A percentile compares a stretch with the other conserved stretches of the same genome.
phyloP scores from a whole-genome alignment of 1,284 basidiomycete genomes.

The Ganoderma multipileum region DNA sequence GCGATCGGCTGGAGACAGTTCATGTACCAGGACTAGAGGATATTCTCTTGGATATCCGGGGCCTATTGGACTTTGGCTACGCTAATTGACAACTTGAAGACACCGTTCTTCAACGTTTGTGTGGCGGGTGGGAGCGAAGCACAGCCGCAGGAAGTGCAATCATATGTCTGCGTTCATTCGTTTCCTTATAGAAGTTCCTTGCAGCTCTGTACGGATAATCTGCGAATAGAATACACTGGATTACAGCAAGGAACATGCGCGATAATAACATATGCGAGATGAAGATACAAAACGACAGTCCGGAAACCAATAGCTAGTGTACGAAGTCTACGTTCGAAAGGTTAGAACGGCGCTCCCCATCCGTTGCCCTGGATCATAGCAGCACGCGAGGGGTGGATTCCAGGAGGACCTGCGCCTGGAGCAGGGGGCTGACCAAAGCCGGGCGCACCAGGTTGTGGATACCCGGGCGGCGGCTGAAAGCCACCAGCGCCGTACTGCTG shows the following conservation, averaged over 20 bases:
- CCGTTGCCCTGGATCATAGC: conserved; percentile 58
- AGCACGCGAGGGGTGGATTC: conserved; percentile 70
- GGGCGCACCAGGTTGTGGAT: conserved; percentile 46
- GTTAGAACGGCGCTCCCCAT: conserved; percentile 26
- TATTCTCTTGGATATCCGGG: conserved; percentile 16
- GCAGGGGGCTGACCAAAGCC: conserved; percentile 49
- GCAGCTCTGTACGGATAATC: background rate
- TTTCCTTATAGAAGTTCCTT: background rate
- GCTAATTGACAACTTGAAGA: background rate
- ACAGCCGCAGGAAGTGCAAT: too few species aligned
- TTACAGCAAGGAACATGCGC: conserved; percentile 29
- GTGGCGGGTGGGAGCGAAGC: too few species aligned
- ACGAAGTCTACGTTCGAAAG: conserved; percentile 12
- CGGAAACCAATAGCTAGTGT: conserved; percentile 9
- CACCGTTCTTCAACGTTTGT: too few species aligned
- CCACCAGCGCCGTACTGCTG: conserved; percentile 51
- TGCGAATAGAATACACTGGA: conserved; percentile 30
- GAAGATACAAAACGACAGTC: conserved; percentile 23
- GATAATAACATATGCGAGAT: conserved; percentile 24
- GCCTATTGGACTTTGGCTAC: conserved; percentile 2
- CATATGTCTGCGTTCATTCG: too few species aligned
- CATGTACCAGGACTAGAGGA: conserved; percentile 21
- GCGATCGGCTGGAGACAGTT: conserved; percentile 28
- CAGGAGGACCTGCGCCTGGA: conserved; percentile 48
- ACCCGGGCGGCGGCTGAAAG: conserved; percentile 69